phyloP scores from a whole-genome alignment of 2,329 filamentous ascomycete species.

The Fusarium armeniacum region DNA sequence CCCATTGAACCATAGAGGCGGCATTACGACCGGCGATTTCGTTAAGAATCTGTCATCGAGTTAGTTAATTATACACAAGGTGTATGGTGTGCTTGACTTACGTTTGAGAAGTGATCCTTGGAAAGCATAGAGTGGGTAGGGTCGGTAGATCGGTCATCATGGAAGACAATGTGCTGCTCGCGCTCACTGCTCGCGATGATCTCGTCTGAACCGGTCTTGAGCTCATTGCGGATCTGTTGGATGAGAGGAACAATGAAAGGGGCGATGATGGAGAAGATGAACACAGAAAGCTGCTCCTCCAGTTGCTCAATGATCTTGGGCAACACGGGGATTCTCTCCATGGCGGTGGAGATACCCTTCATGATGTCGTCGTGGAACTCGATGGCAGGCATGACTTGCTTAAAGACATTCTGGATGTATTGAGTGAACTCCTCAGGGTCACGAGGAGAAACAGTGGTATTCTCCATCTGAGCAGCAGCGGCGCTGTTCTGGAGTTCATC shows the following conservation, averaged over 20 bases:
- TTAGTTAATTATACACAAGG: background rate
- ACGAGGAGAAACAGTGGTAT: constrained; percentile 79
- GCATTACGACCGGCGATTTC: constrained; percentile 88
- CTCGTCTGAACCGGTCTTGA: constrained; percentile 86
- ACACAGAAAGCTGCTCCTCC: constrained; percentile 87
- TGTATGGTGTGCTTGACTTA: constrained; percentile 54
- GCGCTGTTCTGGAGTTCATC: constrained; percentile 85
- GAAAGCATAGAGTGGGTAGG: constrained; percentile 96
- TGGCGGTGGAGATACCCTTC: constrained; percentile 80
- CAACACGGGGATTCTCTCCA: constrained; percentile 88
- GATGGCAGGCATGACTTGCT: constrained; percentile 89
- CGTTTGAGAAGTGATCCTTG: constrained; percentile 94
- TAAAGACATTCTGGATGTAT: constrained; percentile 80
- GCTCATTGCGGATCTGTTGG: constrained; percentile 86
- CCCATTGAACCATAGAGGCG: constrained; percentile 83
- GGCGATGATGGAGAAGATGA: constrained; percentile 91
- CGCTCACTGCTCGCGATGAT: constrained; percentile 87
- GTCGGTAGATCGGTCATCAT: constrained; percentile 80
- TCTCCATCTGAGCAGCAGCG: constrained; percentile 79
- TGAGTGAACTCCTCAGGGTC: constrained; percentile 86
- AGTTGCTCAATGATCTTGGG: constrained; percentile 88
- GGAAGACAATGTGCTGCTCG: constrained; percentile 89
- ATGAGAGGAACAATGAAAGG: constrained; percentile 91
- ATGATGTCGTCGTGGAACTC: constrained; percentile 92
- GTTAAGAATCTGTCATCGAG: constrained; percentile 74